Evolutionary conservation across 164 flowering plant genomes (phyloP), one percentile per base, ranked within the genome.

Genomic region (Cinnamomum micranthum): DNA sequence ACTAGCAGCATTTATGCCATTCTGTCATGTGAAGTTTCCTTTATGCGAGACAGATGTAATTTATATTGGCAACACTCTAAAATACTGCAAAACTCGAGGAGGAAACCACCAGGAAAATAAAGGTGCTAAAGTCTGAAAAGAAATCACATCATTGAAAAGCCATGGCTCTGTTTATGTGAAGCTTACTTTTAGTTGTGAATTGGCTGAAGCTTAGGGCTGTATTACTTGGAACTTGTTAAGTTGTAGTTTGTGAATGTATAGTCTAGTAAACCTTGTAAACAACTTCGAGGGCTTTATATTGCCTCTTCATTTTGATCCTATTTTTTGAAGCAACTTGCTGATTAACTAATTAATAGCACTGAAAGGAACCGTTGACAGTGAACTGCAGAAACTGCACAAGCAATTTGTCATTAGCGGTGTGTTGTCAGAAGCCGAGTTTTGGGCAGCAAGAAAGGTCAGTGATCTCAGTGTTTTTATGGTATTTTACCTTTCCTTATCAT

Each of bases 381-480:
- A 96, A 83, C 80, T 96, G 90, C 94, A 87, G 92, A 91, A 84
- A 79, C 92, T 96, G 81, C 98, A 95, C 81, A 87, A 84, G 86
- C 91, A 91, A 83, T 88, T 93, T 81, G 98, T 96, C 70, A 71
- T 81, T 23, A 80, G 88, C 81, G 89, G 88, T 62, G 80, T 91
- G 51, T 77, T 96, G 87, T 85, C 97, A 73, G 97, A 96, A 79
- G 86, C 91, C 71, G 99, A 95, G 80, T 95, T 95, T 78, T 95
- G 99, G 99, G 96, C 97, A 4, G 82, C 97, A 71, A 90, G 97
- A 80, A 92, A 91, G 94, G 99, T 93, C 67, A 27, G 75, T 73
- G 77, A 50, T 24, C 19, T 59, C 33, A 20, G 22, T 35, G 51
- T 0, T 31, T 19, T 17, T 35, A 11, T 35, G 4, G 33, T 3